Percentiles rank a stretch among this genome's conserved stretches.
These are phyloP conservation scores for Neurospora sp. DNA, from an alignment of 495 filamentous ascomycete species.

Conservation along the genomic window DNA sequence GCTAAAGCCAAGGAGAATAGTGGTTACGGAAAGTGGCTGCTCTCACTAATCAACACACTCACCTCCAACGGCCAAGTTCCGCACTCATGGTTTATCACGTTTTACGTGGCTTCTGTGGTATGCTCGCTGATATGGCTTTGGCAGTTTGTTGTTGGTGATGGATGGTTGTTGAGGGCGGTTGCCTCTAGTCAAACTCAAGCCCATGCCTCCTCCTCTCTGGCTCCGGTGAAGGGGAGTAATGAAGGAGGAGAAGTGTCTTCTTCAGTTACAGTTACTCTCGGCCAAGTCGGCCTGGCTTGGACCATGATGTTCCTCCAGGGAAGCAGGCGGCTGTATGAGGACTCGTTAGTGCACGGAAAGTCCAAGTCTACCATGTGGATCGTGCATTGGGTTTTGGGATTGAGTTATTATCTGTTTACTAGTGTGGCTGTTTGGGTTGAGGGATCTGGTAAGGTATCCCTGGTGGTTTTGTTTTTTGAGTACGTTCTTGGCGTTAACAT, in stretches of 20 bases:
- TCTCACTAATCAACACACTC: constrained; percentile 16
- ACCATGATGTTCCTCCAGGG: constrained; percentile 64
- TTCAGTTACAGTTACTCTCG: constrained; percentile 41
- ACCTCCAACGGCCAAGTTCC: constrained; percentile 50
- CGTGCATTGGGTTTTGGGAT: constrained; percentile 68
- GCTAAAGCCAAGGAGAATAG: not conserved
- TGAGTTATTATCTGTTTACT: constrained; percentile 64
- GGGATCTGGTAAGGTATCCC: constrained; percentile 50
- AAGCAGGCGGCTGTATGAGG: constrained; percentile 64
- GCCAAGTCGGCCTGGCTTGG: constrained; percentile 61
- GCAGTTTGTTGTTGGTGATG: constrained; percentile 56
- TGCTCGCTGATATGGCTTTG: constrained; percentile 67
- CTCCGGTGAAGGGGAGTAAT: not conserved
- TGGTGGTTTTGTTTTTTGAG: too few species aligned
- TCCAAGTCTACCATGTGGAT: constrained; percentile 69
- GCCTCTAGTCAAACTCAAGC: constrained; percentile 18
- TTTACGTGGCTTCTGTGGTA: constrained; percentile 64
- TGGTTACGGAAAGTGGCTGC: constrained; percentile 7
- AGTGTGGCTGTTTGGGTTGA: constrained; percentile 79
- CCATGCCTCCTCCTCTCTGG: constrained; percentile 12
- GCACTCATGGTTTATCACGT: constrained; percentile 79
- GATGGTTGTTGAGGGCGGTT: constrained; percentile 37
- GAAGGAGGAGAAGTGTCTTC: not conserved
- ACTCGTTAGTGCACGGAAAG: constrained; percentile 47
- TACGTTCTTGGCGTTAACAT: constrained; percentile 1